Conservation (phyloP, 495 filamentous ascomycete species). For the Zalerion maritima region DNA sequence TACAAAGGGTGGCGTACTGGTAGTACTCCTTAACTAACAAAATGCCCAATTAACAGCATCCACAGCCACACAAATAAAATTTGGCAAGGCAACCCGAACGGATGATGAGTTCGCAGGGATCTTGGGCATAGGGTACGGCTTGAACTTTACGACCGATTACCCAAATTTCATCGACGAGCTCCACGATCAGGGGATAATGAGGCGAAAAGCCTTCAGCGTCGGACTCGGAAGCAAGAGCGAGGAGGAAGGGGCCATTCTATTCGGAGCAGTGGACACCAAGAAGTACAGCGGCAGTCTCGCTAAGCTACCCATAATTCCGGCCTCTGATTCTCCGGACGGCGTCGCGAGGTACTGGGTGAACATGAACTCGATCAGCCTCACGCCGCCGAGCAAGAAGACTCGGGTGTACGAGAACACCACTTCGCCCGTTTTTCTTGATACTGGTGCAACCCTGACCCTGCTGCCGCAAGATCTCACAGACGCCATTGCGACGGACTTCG, state of each 20-base stretch:
- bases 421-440: slow-evolving; percentile 67
- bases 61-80: slow-evolving; percentile 23
- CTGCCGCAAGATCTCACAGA: slow-evolving; percentile 53
- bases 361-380: slow-evolving; percentile 43
- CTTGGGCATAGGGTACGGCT: slow-evolving; percentile 30
- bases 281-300: slow-evolving; percentile 65
- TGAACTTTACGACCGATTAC: slow-evolving; percentile 25
- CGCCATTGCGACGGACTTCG: slow-evolving; percentile 49
- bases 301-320: slow-evolving; percentile 49
- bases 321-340: slow-evolving; percentile 23
- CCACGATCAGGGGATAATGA: slow-evolving; percentile 21
- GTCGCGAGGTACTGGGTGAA: slow-evolving; percentile 41
- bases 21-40: too few relatives aligned
- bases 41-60: slow-evolving; percentile 10
- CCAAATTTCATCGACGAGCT: slow-evolving; percentile 32
- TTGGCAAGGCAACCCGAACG: slow-evolving; percentile 26
- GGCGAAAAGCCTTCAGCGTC: slow-evolving; percentile 32
- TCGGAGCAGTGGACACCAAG: slow-evolving; percentile 77
- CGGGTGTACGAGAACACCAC: slow-evolving; percentile 31
- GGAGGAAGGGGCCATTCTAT: slow-evolving; percentile 63
- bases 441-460: slow-evolving; percentile 77
- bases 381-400: slow-evolving; percentile 27
- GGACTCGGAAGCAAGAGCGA: slow-evolving; percentile 32
- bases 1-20: background rate
- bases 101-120: slow-evolving; percentile 31